Conservation (phyloP, 129 eudicot genomes). For the Gnaphalium uliginosum region DNA sequence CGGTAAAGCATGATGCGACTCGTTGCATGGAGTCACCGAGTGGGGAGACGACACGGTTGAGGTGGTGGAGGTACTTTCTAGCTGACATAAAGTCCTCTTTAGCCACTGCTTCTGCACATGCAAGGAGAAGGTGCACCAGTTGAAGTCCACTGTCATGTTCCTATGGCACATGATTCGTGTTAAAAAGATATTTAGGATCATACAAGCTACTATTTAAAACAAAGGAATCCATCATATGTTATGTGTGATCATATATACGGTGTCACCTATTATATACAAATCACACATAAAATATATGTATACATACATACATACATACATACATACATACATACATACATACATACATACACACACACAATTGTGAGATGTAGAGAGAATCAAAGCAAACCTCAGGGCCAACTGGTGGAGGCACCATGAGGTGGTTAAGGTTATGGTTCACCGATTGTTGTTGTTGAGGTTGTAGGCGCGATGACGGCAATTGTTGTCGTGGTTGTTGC, state of each 20-base stretch:
- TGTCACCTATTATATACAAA: too few species aligned
- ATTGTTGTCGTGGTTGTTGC: slow-evolving; percentile 28
- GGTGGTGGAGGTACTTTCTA: slow-evolving; percentile 69
- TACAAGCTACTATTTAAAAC: neutral
- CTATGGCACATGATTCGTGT: slow-evolving; percentile 32
- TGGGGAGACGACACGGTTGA: slow-evolving; percentile 66
- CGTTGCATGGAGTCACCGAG: slow-evolving; percentile 91
- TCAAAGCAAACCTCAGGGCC: slow-evolving; percentile 52
- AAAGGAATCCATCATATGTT: neutral
- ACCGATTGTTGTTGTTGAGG: slow-evolving; percentile 36
- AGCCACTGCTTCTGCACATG: slow-evolving; percentile 89
- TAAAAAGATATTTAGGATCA: neutral
- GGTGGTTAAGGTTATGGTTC: slow-evolving; percentile 46
- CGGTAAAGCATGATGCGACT: slow-evolving; percentile 76
- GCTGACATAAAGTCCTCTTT: slow-evolving; percentile 83
- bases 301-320: too few species aligned
- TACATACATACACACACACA: too few species aligned
- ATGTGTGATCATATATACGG: too few species aligned
- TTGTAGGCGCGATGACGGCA: slow-evolving; percentile 39
- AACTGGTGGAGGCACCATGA: slow-evolving; percentile 63
- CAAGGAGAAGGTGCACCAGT: slow-evolving; percentile 79
- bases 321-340: too few species aligned
- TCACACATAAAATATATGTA: too few species aligned
- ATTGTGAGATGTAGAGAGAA: too few species aligned
- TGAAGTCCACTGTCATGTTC: slow-evolving; percentile 88